Evolutionary conservation across 1,139 yeast genomes (phyloP).

Genomic region (Wickerhamiella pararugosa): DNA sequence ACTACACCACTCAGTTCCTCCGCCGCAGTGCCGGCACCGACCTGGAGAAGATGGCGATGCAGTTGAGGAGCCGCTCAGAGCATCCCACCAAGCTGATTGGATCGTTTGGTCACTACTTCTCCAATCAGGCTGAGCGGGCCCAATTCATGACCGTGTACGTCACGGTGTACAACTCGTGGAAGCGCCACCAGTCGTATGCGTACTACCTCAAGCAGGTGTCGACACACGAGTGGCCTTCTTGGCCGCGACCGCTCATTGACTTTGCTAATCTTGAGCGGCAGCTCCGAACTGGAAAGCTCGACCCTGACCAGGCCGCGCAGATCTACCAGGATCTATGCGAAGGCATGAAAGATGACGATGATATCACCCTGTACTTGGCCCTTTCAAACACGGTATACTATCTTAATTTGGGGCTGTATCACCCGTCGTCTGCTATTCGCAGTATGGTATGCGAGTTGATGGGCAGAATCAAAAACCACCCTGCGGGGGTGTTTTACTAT

Average conservation of each 20-base stretch:
- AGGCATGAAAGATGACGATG: conserved; percentile 21
- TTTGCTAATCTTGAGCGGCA: conserved; percentile 1
- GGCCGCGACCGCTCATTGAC: conserved; percentile 6
- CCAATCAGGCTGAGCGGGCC: conserved; percentile 7
- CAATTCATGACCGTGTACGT: conserved; percentile 5
- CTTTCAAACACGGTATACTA: conserved; percentile 19
- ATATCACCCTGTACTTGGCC: conserved; percentile 22
- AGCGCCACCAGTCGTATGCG: conserved; percentile 6
- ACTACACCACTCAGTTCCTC: conserved; percentile 6
- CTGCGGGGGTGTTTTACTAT: conserved; percentile 20
- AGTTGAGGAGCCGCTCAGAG: conserved; percentile 1
- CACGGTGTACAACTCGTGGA: conserved; percentile 6
- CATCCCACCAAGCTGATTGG: conserved; percentile 3
- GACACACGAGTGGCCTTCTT: conserved; percentile 2
- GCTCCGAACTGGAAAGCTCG: conserved; percentile 6
- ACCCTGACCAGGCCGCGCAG: conserved; percentile 3
- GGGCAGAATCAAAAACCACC: conserved; percentile 21
- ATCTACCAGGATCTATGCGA: conserved; percentile 14
- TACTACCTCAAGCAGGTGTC: conserved; percentile 7
- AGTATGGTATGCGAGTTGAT: conserved; percentile 20
- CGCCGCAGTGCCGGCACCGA: conserved; percentile 7
- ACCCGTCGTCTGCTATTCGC: conserved; percentile 21
- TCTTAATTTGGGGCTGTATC: conserved; percentile 25
- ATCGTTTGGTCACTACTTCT: conserved; percentile 7
- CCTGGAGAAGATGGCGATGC: conserved; percentile 5